These are phyloP conservation scores for Hymenoscyphus salicellus DNA, from an alignment of 2,329 filamentous ascomycete species.

Conservation along the genomic window DNA sequence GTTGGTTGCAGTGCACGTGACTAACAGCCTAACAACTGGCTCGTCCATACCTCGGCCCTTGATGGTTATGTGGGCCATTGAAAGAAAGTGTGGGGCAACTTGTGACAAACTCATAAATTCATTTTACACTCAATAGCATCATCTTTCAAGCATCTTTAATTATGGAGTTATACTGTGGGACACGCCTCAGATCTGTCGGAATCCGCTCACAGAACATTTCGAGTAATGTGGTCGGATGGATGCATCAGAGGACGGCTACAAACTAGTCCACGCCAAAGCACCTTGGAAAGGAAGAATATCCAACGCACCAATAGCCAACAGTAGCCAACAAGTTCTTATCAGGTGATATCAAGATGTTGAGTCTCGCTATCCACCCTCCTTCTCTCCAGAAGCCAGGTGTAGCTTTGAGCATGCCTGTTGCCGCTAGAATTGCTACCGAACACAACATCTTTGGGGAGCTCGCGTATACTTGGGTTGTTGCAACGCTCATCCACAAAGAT, in stretches of 20 bases:
- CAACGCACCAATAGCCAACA: not conserved
- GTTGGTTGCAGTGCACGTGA: not conserved
- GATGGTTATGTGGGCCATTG: too few species aligned
- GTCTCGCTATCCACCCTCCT: slow-evolving; percentile 33
- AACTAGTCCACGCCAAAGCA: not conserved
- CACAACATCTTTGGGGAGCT: slow-evolving; percentile 30
- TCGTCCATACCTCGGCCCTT: too few species aligned
- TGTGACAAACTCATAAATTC: too few species aligned
- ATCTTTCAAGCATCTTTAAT: too few species aligned
- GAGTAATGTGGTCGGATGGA: too few species aligned
- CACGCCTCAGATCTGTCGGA: too few species aligned
- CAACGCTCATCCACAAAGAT: slow-evolving; percentile 29
- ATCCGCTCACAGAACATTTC: too few species aligned
- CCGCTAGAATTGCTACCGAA: slow-evolving; percentile 29
- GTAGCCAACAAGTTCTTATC: not conserved
- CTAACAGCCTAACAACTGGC: not conserved
- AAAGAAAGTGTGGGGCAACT: too few species aligned
- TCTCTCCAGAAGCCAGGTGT: slow-evolving; percentile 25
- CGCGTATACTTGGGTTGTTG: slow-evolving; percentile 30
- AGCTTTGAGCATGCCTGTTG: slow-evolving; percentile 30
- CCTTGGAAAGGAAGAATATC: not conserved
- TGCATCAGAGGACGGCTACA: too few species aligned
- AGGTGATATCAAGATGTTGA: slow-evolving; percentile 8
- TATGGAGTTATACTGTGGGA: too few species aligned
- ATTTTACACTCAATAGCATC: too few species aligned